Base-by-base conservation (phyloP, 2,329 filamentous ascomycete species). In the Escovopsis sp. region DNA sequence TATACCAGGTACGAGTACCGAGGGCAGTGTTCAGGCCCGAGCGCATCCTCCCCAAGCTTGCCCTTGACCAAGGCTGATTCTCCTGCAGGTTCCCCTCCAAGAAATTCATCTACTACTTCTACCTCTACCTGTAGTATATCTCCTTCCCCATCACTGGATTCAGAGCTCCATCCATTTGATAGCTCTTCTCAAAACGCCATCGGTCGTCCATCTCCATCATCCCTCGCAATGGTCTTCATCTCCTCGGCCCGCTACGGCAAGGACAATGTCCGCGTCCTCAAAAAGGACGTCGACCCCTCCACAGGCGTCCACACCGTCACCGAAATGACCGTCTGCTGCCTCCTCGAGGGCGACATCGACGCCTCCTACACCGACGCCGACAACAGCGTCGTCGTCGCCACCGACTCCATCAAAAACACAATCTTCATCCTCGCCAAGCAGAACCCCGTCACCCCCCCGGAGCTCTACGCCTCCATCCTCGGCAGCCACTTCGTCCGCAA, bases 191-290 rank as follows among this genome's bases (percentile, higher is more conserved):
- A 15, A 15, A 15, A 15, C 15, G 15, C 15, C 15, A 15, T 32
- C 38, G 35, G 49, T 47, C 42, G 38, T 47, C 43, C 45, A 45
- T 40, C 33, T 43, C 34, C 33, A 26, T 19, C 38, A 36, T 1
- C 38, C 15, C 26, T 26, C 39, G 28, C n/a, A 11, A 79, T 80
- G 74, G 64, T 75, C 49, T 60, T 62, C 52, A 63, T 80, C 47
- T 68, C 73, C 46, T 66, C 75, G 55, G 83, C 84, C 54, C 78
- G 80, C 59, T 89, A 88, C 61, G 84, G 84, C 68, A 89, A 98
- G 77, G 91, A 96, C 76, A 96, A 98, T 69, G 82, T 98, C 73
- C 88, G 91, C 57, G 78, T 98, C 55, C 94, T 83, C 77, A 98
- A 98, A 66, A 87, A 95, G 56, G 73, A 93, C 57, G 79, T 78